phyloP scores from a whole-genome alignment of 2,329 filamentous ascomycete species.

The Ascocoryne sarcoides region DNA sequence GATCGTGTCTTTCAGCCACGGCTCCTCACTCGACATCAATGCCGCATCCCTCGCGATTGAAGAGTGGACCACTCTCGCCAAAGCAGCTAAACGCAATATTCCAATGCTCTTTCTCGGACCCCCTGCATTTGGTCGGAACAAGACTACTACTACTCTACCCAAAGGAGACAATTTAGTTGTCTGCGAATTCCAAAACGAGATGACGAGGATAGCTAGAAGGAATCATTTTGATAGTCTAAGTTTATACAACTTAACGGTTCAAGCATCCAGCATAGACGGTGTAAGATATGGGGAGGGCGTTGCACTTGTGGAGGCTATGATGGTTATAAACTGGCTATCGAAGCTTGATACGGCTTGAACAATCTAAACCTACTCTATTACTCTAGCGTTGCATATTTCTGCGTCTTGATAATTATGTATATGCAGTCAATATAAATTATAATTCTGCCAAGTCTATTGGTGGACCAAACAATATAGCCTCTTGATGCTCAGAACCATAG shows the following conservation, averaged over 20 bases:
- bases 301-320: conserved; percentile 33
- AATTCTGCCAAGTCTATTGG: too few species aligned
- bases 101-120: conserved; percentile 37
- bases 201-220: conserved; percentile 26
- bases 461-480: too few species aligned
- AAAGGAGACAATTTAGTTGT: conserved; percentile 12
- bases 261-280: conserved; percentile 33
- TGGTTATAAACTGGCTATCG: conserved; percentile 30
- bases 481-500: too few species aligned
- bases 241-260: conserved; percentile 36
- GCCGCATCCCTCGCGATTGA: conserved; percentile 29
- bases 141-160: background rate
- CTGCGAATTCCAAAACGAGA: conserved; percentile 32
- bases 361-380: too few species aligned
- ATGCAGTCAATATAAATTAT: too few species aligned
- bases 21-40: conserved; percentile 26
- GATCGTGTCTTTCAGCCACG: conserved; percentile 30
- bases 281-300: conserved; percentile 32
- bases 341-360: conserved; percentile 26
- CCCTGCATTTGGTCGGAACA: conserved; percentile 26
- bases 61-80: conserved; percentile 32
- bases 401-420: too few species aligned
- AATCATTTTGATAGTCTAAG: conserved; percentile 33
- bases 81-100: conserved; percentile 29
- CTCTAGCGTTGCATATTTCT: too few species aligned